Evolutionary conservation across 2,329 filamentous ascomycete species (phyloP), one percentile per base, ranked within the genome.

Genomic region (Apiospora marii): DNA sequence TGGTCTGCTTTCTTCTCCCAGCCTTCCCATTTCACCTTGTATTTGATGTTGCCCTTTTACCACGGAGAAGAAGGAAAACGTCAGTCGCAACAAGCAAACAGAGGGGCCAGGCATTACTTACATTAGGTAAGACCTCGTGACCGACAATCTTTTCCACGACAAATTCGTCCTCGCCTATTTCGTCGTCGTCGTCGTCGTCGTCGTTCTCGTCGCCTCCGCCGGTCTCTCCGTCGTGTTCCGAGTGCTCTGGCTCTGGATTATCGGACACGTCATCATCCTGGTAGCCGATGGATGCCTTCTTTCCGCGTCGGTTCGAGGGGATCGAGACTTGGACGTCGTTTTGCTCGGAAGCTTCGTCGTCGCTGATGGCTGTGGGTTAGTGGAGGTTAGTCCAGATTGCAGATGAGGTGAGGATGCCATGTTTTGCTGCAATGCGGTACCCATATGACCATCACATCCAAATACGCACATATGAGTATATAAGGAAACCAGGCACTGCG

Each of bases 11-110:
- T 90, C 74, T 91, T 88, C 0, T 93, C 89, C 74, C 92, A 96
- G 3, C 93, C 93, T 75, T 93, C 90, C 94, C 94, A 96, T 78
- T 96, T 95, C 48, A 96, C 92, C 70, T 92, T 87, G 78, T 92
- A 95, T 67, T 87, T 86, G 0, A 91, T 78, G 5, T 81, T 80
- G 27, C 53, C 53, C 49, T 51, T 27, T 71, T 46, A 67, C 72
- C 37, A 41, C 8, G 37, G 37, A 41, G 37, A 41, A 41, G 37
- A 41, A 41, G 37, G 37, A 13, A 70, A 73, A 13, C 72, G 70
- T 41, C 16, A 6, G 14, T 13, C 19, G 27, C 10, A 12, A 27
- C 37, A 41, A 10, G 24, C 24, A 37, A 70, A 27, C 49, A 19
- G 78, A 8, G 8, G 24, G n/a, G 49, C 49, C 49, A 51, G 10